Conservation (phyloP, 1,284 basidiomycete species). For the Ceratobasidium sp. region DNA sequence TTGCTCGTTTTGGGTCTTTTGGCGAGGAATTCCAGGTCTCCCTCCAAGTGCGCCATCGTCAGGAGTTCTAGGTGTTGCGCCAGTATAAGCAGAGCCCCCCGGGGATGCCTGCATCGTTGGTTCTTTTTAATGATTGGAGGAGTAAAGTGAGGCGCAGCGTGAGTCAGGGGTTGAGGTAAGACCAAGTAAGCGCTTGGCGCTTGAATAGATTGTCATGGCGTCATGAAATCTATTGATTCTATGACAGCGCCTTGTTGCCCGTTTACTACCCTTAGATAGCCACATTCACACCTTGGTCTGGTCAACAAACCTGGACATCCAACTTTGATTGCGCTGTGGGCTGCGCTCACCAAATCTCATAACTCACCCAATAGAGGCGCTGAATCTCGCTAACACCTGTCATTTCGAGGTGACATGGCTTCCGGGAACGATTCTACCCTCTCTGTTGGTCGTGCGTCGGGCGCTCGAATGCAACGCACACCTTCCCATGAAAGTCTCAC, state of each 20-base stretch:
- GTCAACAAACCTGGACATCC: no score
- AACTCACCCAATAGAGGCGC: no score
- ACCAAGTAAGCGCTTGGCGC: constrained; percentile 15
- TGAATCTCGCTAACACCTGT: no score
- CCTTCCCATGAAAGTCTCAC: constrained; percentile 69
- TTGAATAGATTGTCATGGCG: neutral
- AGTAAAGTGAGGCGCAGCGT: neutral
- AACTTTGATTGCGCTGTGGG: no score
- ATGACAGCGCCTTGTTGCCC: no score
- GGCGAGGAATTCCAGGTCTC: constrained; percentile 12
- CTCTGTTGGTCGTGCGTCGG: constrained; percentile 65
- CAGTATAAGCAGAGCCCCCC: neutral
- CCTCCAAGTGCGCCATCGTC: constrained; percentile 13
- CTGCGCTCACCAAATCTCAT: no score
- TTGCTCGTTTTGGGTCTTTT: constrained; percentile 4
- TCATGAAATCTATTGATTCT: no score
- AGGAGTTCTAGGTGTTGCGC: constrained; percentile 31
- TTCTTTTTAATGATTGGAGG: neutral
- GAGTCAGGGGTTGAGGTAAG: neutral
- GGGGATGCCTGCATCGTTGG: neutral
- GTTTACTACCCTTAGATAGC: no score
- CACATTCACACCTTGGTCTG: no score
- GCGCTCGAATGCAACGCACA: constrained; percentile 62
- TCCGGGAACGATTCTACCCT: constrained; percentile 60
- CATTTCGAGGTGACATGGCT: constrained; percentile 49